Conservation (phyloP, 2,329 filamentous ascomycete species). For the Colletotrichum costaricense region DNA sequence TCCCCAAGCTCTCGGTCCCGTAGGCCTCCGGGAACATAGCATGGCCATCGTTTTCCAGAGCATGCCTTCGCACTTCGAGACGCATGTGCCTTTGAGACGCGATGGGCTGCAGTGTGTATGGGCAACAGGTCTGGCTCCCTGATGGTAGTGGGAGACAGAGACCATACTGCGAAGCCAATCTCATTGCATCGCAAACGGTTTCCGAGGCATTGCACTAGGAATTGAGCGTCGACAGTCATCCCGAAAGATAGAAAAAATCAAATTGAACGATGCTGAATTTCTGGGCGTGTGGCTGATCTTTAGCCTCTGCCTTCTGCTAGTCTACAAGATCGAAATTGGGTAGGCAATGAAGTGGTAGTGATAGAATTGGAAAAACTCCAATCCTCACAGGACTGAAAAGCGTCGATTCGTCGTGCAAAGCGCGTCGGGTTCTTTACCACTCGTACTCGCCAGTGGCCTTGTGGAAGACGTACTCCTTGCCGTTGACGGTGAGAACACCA, state of each 20-base stretch:
- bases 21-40: not conserved
- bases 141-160: not conserved
- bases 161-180: not conserved
- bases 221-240: not conserved
- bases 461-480: conserved; percentile 97
- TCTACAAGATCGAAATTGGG: not conserved
- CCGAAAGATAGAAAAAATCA: not conserved
- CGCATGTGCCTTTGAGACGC: not conserved
- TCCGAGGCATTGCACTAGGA: not conserved
- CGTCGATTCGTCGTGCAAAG: not conserved
- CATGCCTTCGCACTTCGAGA: not conserved
- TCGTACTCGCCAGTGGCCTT: conserved; percentile 98
- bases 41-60: not conserved
- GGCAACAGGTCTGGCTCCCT: not conserved
- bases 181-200: not conserved
- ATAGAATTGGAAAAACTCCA: not conserved
- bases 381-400: not conserved
- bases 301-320: not conserved
- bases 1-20: not conserved
- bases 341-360: not conserved
- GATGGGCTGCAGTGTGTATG: not conserved
- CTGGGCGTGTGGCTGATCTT: not conserved
- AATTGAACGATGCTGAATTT: not conserved
- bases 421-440: conserved; percentile 70
- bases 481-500: conserved; percentile 91